Base-by-base conservation (phyloP, 805 yeast genomes). In the Millerozyma acaciae region DNA sequence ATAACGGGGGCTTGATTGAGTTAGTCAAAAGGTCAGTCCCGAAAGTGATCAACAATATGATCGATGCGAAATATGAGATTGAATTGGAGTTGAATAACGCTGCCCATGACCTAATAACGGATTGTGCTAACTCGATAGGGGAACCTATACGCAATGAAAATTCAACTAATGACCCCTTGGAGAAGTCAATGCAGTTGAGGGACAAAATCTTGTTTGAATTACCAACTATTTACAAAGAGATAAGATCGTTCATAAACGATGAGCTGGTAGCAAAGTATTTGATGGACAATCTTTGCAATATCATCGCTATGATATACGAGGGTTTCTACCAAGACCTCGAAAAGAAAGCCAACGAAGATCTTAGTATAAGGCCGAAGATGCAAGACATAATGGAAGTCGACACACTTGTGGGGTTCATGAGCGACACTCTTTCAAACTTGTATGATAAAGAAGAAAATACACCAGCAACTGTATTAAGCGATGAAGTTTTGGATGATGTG, bases 21-120 rank as follows among this genome's bases (percentile, higher is more conserved):
- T 50, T 80, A 21, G 84, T 81, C 2, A 66, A 74, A 42, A 85
- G 79, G 16, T 70, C 85, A 1, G 84, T 82, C 2, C 96, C 96
- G 0, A 78, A 74, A 42, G 86, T 87, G 9, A 82, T 84, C 9
- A 80, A 78, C 46, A 81, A 85, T 51, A 82, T 82, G 84, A 74
- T 80, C 28, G 96, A 89, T 58, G 93, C 78, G 34, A 66, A 68
- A 36, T 57, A 57, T 28, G 97, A 89, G 53, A 64, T 89, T 26
- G 84, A 83, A 45, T 65, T 76, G 16, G 88, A 83, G 42, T 66
- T 89, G 42, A 73, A 89, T 43, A 78, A 76, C 39, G 65, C 80
- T 3, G 85, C 88, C 16, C 81, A 78, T 43, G 76, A 70, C 14
- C 78, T 84, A 44, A 80, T 89, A 3, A 75, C 77, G 30, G 72